Evolutionary conservation across 257 asterid genomes (phyloP), one percentile per base, ranked within the genome.

Genomic region (Solanum chaucha): DNA sequence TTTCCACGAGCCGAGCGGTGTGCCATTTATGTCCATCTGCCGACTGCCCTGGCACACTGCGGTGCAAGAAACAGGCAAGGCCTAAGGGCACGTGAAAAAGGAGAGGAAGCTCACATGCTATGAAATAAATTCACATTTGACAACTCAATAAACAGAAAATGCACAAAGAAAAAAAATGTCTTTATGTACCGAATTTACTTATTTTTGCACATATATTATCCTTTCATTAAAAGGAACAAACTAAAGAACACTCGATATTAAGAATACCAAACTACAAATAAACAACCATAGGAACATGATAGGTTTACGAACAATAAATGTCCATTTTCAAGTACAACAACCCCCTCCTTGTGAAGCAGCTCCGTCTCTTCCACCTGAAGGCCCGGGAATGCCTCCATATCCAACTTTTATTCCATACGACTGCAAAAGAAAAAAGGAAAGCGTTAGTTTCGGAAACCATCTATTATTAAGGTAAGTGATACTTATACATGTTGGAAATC

Each of bases 351-450:
- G 99, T 86, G 98, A 87, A 82, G 90, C 91, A 83, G 93, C 86
- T 82, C 96, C 98, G 83, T 90, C 97, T 87, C 98, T 92, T 44
- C 97, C 95, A 40, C 97, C 96, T 41, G 98, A 92, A 15, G 98
- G 91, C 83, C 98, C 98, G 0, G 94, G 96, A 71, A 93, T 91
- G 65, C 98, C 97, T 74, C 96, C 97, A 30, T 94, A 93, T 40
- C 99, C 99, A 26, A 97, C 95, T 93, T 96, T 95, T 75, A 97
- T 97, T 58, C 99, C 99, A 73, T 92, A 90, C 3, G 99, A 96
- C 98, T 97, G 96, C 91, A 84, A 86, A 88, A 59, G 22, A 36
- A 36, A 86, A 81, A 28, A 26, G 44, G 68, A 5, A 81, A 3
- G 28, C 28, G 2, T 80, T 0, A 46, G 38, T 80, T 80, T 28